Percentiles rank a stretch among this genome's conserved stretches.
Conservation (phyloP, 495 filamentous ascomycete genomes). For the Aspergillus asperescens region DNA sequence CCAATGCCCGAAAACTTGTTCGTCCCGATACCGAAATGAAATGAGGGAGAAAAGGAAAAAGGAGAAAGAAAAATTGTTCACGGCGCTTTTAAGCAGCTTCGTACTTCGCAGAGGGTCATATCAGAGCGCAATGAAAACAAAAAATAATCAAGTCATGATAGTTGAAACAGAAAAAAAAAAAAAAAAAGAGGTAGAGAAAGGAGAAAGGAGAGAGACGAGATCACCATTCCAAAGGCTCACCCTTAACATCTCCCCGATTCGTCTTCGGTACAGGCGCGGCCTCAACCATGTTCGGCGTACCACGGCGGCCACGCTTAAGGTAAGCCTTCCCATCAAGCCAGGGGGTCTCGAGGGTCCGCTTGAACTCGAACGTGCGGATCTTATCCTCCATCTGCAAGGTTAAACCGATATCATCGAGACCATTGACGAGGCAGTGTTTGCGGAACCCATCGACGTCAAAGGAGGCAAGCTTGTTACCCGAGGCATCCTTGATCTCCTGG, state of each 20-base stretch:
- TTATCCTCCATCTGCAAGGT: conserved; percentile 89
- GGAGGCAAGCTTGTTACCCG: conserved; percentile 62
- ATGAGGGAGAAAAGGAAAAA: conserved; percentile 2
- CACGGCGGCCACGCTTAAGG: conserved; percentile 58
- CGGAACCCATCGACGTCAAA: conserved; percentile 91
- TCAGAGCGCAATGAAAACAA: background rate
- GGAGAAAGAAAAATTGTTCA: background rate
- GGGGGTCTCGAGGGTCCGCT: conserved; percentile 70
- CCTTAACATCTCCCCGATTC: conserved; percentile 78
- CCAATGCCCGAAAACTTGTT: conserved; percentile 2
- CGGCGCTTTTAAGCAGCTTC: background rate
- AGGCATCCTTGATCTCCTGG: conserved; percentile 72
- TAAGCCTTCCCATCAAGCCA: conserved; percentile 92
- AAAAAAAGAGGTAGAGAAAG: background rate
- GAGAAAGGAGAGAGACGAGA: background rate
- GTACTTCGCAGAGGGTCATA: background rate
- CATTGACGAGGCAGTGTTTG: conserved; percentile 91
- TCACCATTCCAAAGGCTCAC: conserved; percentile 91
- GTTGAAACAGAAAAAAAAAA: background rate
- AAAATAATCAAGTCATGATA: background rate
- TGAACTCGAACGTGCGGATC: conserved; percentile 76
- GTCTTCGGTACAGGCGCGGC: conserved; percentile 83
- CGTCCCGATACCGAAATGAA: background rate
- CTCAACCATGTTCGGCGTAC: conserved; percentile 67
- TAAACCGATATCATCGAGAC: conserved; percentile 92